A percentile compares a stretch with the other conserved stretches of the same genome.
Conservation (phyloP, 1,139 yeast species). For the Meyerozyma elateridarum region DNA sequence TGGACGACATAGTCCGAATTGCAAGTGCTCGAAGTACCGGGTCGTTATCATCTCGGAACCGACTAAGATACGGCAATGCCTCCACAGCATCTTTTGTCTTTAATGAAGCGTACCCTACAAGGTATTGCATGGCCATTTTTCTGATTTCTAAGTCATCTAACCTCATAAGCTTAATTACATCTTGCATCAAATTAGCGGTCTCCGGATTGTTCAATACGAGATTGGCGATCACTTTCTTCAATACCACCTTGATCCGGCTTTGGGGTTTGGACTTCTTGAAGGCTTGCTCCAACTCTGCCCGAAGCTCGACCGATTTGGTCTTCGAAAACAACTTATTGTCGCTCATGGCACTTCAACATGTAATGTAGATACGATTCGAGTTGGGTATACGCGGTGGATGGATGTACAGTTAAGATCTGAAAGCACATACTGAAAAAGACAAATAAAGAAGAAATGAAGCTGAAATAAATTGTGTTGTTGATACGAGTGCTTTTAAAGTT, state of each 20-base stretch:
- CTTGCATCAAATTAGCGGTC: slow-evolving; percentile 62
- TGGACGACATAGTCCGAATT: slow-evolving; percentile 57
- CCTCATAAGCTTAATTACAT: slow-evolving; percentile 56
- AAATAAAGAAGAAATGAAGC: neutral
- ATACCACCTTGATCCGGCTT: slow-evolving; percentile 49
- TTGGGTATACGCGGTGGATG: no score
- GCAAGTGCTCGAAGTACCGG: slow-evolving; percentile 46
- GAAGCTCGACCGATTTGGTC: slow-evolving; percentile 50
- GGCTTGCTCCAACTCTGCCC: slow-evolving; percentile 51
- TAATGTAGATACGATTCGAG: no score
- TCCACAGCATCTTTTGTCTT: slow-evolving; percentile 53
- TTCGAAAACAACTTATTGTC: slow-evolving; percentile 41
- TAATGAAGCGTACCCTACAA: slow-evolving; percentile 53
- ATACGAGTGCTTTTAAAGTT: no score
- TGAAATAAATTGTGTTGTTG: neutral
- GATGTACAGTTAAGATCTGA: no score
- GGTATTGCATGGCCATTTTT: slow-evolving; percentile 59
- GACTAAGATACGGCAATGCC: slow-evolving; percentile 52
- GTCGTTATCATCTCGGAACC: slow-evolving; percentile 42
- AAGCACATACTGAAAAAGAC: neutral
- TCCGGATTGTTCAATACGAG: slow-evolving; percentile 80
- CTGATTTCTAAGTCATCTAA: slow-evolving; percentile 69
- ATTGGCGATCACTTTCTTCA: slow-evolving; percentile 78
- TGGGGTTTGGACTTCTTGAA: slow-evolving; percentile 50
- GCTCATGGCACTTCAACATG: slow-evolving; percentile 31